Conservation (phyloP, 2,329 filamentous ascomycete species). For the Sclerotiophoma versabilis region DNA sequence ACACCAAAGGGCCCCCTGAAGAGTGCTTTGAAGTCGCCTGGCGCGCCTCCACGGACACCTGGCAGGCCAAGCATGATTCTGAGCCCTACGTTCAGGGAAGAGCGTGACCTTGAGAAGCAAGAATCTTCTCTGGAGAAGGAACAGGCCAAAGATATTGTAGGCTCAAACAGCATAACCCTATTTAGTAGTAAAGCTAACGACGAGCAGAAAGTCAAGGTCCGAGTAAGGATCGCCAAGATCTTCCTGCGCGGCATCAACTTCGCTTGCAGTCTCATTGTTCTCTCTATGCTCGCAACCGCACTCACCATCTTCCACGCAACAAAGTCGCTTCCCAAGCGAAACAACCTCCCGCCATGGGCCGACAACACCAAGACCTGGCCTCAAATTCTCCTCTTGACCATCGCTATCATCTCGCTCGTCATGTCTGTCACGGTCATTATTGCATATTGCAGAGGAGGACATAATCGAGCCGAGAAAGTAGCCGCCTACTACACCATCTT, state of each 20-base stretch:
- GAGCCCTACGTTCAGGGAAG: constrained; percentile 90
- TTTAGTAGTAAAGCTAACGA: constrained; percentile 44
- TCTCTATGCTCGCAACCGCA: constrained; percentile 86
- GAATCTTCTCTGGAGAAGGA: constrained; percentile 83
- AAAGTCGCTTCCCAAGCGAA: constrained; percentile 74
- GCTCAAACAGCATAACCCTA: constrained; percentile 46
- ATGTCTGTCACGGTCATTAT: constrained; percentile 82
- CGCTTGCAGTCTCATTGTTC: constrained; percentile 92
- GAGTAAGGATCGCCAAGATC: constrained; percentile 92
- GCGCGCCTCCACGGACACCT: constrained; percentile 71
- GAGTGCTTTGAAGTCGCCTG: constrained; percentile 87
- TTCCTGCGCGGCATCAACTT: constrained; percentile 96
- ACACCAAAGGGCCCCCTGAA: constrained; percentile 79
- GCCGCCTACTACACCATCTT: constrained; percentile 96
- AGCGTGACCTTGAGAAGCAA: constrained; percentile 83
- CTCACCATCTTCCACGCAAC: constrained; percentile 94
- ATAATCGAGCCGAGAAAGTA: constrained; percentile 87
- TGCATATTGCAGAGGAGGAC: constrained; percentile 87
- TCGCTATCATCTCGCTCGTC: constrained; percentile 80
- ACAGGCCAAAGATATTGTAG: constrained; percentile 85
- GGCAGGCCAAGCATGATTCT: constrained; percentile 72
- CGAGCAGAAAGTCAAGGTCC: constrained; percentile 84
- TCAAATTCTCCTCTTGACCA: constrained; percentile 80
- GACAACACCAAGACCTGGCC: constrained; percentile 82
- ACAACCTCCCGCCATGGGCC: constrained; percentile 86